A percentile compares a stretch with the other conserved stretches of the same genome.
Evolutionary conservation across 306 rosid species (phyloP).

Genomic region (Glycine tomentella): DNA sequence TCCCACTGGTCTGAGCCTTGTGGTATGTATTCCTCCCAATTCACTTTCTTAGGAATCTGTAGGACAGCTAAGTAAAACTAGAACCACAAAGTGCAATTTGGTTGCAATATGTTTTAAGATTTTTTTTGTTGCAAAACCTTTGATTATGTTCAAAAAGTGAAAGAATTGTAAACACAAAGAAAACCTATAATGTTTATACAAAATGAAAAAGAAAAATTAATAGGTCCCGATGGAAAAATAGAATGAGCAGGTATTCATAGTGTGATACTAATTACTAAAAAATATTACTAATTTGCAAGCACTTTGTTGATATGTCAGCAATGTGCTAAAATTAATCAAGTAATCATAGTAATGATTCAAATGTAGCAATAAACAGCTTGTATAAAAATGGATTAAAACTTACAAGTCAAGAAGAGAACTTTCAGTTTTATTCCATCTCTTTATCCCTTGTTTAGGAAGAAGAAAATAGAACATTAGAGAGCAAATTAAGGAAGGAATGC

Average conservation of each 20-base stretch:
- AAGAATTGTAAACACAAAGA: slow-evolving; percentile 30
- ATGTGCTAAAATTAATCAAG: background rate
- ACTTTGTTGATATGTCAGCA: background rate
- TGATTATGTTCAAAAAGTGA: slow-evolving; percentile 5
- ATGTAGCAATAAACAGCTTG: background rate
- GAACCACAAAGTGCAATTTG: slow-evolving; percentile 38
- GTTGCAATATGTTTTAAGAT: background rate
- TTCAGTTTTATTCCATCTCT: slow-evolving; percentile 8
- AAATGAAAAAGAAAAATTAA: background rate
- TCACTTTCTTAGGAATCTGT: slow-evolving; percentile 92
- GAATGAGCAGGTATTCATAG: background rate
- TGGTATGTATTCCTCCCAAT: slow-evolving; percentile 85
- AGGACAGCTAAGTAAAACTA: slow-evolving; percentile 69
- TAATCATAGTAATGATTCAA: background rate
- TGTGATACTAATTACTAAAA: background rate
- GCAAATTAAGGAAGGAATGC: slow-evolving; percentile 9
- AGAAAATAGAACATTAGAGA: background rate
- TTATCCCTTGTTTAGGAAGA: background rate
- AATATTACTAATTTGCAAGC: background rate
- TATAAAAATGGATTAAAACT: background rate
- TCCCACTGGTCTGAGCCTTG: slow-evolving; percentile 84
- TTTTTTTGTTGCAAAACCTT: background rate
- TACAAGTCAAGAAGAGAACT: background rate
- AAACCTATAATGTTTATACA: slow-evolving; percentile 11
- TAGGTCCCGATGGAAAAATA: no score